Base-by-base conservation (phyloP, 768 basidiomycete genomes). In the Panaeolus cyanescens region DNA sequence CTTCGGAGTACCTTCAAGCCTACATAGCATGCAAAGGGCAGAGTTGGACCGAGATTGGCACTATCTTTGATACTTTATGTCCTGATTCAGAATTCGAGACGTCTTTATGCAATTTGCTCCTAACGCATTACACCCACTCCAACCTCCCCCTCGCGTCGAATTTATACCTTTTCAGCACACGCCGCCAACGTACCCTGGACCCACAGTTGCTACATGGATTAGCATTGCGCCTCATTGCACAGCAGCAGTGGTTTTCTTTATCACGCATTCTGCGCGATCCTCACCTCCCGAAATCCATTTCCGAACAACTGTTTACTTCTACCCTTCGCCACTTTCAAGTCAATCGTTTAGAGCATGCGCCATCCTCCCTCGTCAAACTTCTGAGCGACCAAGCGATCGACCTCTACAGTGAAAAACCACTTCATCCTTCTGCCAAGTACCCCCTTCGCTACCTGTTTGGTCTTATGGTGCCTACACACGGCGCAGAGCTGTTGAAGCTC, bases 361-460 rank as follows among this genome's bases (percentile, higher is more conserved):
- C 75, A 15, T 57, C 72, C 5, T 54, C 56, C 4, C 65, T 77
- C 28, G 75, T 76, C n/a, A 60, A 66, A 22, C 62, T 69, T 4
- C 55, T 87, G 25, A 74, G 70, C 10, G 61, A 76, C n/a, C 68
- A 68, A 5, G 67, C 86, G 34, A 62, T 61, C 42, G 67, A 65
- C 1, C 59, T 83, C 32, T 86, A 82, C 59, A 42, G 62, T 8
- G 67, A 67, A 3, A 70, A 65, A 3, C 64, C 65, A 17, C 81
- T 81, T 0, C 68, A 75, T 0, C 33, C 34, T 6, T 59, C 64
- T 7, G 60, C 70, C 62, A 81, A 81, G 58, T 79, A 80, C 64
- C 80, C 79, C n/a, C 67, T 87, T 32, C 79, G 83, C 10, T 81
- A 78, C 55, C 75, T 83, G 28, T 70, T 86, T 59, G 67, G 67